These are phyloP conservation scores for Acorus gramineus DNA, from an alignment of 106 monocot genomes.

Conservation along the genomic window DNA sequence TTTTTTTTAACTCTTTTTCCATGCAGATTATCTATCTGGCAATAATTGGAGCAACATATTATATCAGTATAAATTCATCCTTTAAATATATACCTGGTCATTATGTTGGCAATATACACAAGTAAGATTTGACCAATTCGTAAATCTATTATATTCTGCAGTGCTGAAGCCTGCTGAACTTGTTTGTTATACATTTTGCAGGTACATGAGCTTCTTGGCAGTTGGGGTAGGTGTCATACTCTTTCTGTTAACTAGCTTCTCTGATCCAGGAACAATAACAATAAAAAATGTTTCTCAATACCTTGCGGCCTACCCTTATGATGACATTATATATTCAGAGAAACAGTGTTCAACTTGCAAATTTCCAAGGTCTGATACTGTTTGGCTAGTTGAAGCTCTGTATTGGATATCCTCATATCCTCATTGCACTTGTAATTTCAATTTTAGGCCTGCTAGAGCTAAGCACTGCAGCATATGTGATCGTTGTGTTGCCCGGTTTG, in stretches of 20 bases:
- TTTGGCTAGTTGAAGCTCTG: constrained; percentile 3
- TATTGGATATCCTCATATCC: neutral
- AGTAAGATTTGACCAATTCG: constrained; percentile 25
- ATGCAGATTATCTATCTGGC: constrained; percentile 73
- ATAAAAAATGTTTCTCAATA: constrained; percentile 73
- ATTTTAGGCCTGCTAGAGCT: constrained; percentile 86
- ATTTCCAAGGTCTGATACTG: constrained; percentile 52
- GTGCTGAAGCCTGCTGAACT: neutral
- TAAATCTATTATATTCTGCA: neutral
- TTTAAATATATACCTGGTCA: constrained; percentile 85
- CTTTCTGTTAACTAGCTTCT: constrained; percentile 90
- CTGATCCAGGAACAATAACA: constrained; percentile 92
- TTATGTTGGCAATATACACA: constrained; percentile 65
- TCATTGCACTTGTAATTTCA: constrained; percentile 20
- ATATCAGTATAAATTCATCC: constrained; percentile 55
- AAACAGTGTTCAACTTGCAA: constrained; percentile 90
- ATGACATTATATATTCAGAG: constrained; percentile 57
- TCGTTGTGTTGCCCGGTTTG: constrained; percentile 90
- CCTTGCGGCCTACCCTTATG: constrained; percentile 79
- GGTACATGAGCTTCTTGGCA: constrained; percentile 60
- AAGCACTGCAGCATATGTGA: constrained; percentile 93
- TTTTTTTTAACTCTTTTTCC: neutral
- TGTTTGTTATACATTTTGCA: constrained; percentile 14
- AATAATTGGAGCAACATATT: constrained; percentile 69
- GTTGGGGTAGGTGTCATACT: constrained; percentile 58